phyloP scores from a whole-genome alignment of 495 filamentous ascomycete genomes.

The Tuber indicum region DNA sequence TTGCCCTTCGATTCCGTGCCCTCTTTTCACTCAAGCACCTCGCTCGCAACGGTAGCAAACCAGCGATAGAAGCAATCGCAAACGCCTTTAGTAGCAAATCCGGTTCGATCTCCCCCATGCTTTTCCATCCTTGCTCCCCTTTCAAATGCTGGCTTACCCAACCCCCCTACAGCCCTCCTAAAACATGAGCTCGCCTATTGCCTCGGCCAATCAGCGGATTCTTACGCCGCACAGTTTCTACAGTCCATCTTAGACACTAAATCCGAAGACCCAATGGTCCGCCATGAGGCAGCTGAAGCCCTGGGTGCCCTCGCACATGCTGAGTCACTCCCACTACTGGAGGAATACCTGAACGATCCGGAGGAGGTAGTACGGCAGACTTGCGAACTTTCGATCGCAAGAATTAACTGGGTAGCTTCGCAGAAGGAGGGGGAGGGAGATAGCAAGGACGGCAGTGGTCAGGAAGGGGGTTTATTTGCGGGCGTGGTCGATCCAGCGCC shows the following conservation, averaged over 20 bases:
- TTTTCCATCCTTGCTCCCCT: neutral
- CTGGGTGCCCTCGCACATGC: slow-evolving; percentile 77
- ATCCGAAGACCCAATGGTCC: slow-evolving; percentile 83
- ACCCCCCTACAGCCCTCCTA: slow-evolving; percentile 28
- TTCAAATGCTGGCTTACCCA: slow-evolving; percentile 1
- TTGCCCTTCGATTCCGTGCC: slow-evolving; percentile 87
- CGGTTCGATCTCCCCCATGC: slow-evolving; percentile 41
- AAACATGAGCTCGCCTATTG: slow-evolving; percentile 96
- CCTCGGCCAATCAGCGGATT: slow-evolving; percentile 78
- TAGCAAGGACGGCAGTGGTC: slow-evolving; percentile 56
- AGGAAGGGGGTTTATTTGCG: slow-evolving; percentile 46
- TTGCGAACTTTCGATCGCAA: slow-evolving; percentile 89
- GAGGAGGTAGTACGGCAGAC: slow-evolving; percentile 81
- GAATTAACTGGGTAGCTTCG: slow-evolving; percentile 88
- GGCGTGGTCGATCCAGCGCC: slow-evolving; percentile 94
- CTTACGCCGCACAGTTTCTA: slow-evolving; percentile 65
- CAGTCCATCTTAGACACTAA: slow-evolving; percentile 69
- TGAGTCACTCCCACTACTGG: slow-evolving; percentile 64
- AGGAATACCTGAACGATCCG: slow-evolving; percentile 60
- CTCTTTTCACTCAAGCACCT: slow-evolving; percentile 96
- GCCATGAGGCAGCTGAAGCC: slow-evolving; percentile 95
- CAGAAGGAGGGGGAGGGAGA: slow-evolving; percentile 64
- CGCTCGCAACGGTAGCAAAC: slow-evolving; percentile 61
- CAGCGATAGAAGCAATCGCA: slow-evolving; percentile 87
- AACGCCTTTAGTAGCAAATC: slow-evolving; percentile 79